Base-by-base conservation (phyloP, 306 rosid species). In the Ormosia emarginata region DNA sequence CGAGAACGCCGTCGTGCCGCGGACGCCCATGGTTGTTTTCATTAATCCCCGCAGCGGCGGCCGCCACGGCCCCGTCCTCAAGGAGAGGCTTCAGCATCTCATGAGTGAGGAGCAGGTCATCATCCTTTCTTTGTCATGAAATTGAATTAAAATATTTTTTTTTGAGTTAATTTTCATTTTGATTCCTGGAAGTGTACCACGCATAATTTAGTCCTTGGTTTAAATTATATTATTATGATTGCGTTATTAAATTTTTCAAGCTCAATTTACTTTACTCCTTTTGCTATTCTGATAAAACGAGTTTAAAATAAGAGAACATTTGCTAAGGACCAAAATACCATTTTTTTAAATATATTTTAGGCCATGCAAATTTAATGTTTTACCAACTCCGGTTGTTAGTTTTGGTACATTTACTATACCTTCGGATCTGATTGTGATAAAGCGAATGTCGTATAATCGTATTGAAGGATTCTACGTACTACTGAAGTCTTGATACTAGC, bases 21-120 rank as follows among this genome's bases (percentile, higher is more conserved):
- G 69, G 44, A 59, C 84, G 18, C 98, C 98, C 0, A 82, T 93
- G 87, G 91, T 96, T 0, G 91, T 93, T 17, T 93, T 96, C 74
- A 93, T 96, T 53, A 93, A 96, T 53, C 86, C 93, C 2, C 82
- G 63, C 0, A 96, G 99, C 65, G 99, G 99, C 15, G 99, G 98
- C 0, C 90, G 99, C 9, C 89, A 85, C 4, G 98, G 99, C 1
- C 91, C 92, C 0, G 59, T 81, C 72, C 99, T 96, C 17, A 96
- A 87, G 87, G 94, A 91, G 78, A 86, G 92, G 86, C 97, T 96
- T 32, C 92, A 89, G 81, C 79, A 82, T 74, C 71, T 93, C 63
- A 91, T 96, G 84, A 85, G 97, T 15, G 97, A 90, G 79, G 98
- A 93, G 78, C 99, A 96, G 98, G 99, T 95, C 10, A 11, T 9